A percentile compares a stretch with the other conserved stretches of the same genome.
These are phyloP conservation scores for Saccharum spontaneum DNA, from an alignment of 176 grass and related monocot genomes.

Conservation along the genomic window DNA sequence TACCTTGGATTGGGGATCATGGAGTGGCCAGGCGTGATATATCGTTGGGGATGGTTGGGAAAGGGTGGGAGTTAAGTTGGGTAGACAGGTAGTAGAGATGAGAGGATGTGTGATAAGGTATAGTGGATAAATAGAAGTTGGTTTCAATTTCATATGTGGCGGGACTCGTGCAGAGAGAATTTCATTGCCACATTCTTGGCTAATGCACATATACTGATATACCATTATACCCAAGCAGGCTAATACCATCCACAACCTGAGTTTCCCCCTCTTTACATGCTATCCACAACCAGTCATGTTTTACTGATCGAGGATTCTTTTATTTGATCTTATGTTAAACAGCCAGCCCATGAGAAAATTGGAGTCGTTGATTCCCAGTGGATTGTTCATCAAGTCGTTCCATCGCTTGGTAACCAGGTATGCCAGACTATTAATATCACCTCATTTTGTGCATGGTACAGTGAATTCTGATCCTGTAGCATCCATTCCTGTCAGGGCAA, in stretches of 20 bases:
- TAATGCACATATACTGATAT: background rate
- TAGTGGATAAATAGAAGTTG: background rate
- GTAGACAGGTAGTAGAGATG: background rate
- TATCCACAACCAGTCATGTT: conserved; percentile 7
- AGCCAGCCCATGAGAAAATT: conserved; percentile 97
- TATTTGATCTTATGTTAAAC: conserved; percentile 36
- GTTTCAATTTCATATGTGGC: background rate
- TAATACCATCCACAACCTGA: background rate
- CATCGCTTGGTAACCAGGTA: conserved; percentile 93
- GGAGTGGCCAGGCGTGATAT: background rate
- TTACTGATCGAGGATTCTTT: conserved; percentile 29
- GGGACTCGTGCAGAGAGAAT: background rate
- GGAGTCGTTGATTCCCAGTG: conserved; percentile 95
- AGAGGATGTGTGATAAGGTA: background rate
- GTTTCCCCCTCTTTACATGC: background rate
- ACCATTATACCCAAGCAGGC: background rate
- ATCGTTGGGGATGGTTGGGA: background rate
- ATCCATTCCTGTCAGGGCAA: conserved; percentile 53
- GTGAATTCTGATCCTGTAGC: conserved; percentile 8
- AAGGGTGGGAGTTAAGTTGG: background rate
- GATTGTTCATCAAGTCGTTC: conserved; percentile 87
- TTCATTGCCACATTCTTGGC: background rate
- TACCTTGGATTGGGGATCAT: background rate
- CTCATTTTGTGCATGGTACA: background rate
- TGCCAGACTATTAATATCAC: background rate